Evolutionary conservation across 1,284 basidiomycete genomes (phyloP).

Genomic region (Puccinia horiana): DNA sequence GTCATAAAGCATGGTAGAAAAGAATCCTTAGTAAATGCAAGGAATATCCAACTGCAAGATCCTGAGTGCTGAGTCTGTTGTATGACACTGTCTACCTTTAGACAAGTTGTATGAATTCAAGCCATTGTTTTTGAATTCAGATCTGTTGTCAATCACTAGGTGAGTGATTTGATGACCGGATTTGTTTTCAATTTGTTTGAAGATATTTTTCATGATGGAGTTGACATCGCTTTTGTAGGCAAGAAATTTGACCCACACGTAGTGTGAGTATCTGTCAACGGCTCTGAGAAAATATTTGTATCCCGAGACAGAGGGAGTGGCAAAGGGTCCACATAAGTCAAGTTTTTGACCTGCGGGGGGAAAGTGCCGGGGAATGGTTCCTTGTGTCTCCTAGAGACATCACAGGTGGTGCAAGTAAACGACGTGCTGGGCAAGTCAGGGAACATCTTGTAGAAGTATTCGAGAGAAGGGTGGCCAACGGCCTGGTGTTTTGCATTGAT

Average conservation of each 20-base stretch:
- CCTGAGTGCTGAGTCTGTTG: too few relatives aligned
- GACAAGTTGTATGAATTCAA: background rate
- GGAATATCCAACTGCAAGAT: too few relatives aligned
- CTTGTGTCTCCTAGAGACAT: too few relatives aligned
- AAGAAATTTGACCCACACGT: conserved; percentile 17
- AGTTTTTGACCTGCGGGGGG: background rate
- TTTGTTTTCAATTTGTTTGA: conserved; percentile 9
- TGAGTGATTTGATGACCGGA: background rate
- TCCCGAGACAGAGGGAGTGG: too few relatives aligned
- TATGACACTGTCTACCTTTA: too few relatives aligned
- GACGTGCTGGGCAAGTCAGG: too few relatives aligned
- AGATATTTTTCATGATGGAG: background rate
- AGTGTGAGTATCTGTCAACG: conserved; percentile 23
- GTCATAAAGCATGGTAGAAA: too few relatives aligned
- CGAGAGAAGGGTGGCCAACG: too few relatives aligned
- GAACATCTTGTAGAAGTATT: background rate
- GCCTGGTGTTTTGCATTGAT: too few relatives aligned
- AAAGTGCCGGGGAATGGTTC: too few relatives aligned
- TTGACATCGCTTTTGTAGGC: conserved; percentile 9
- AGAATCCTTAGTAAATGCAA: too few relatives aligned
- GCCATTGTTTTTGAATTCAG: conserved; percentile 13
- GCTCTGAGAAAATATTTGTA: background rate
- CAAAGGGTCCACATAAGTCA: conserved; percentile 23
- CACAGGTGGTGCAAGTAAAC: too few relatives aligned
- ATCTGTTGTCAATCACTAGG: background rate